Evolutionary conservation across 2,329 filamentous ascomycete species (phyloP), one percentile per base, ranked within the genome.

Genomic region (Emericellopsis atlantica): DNA sequence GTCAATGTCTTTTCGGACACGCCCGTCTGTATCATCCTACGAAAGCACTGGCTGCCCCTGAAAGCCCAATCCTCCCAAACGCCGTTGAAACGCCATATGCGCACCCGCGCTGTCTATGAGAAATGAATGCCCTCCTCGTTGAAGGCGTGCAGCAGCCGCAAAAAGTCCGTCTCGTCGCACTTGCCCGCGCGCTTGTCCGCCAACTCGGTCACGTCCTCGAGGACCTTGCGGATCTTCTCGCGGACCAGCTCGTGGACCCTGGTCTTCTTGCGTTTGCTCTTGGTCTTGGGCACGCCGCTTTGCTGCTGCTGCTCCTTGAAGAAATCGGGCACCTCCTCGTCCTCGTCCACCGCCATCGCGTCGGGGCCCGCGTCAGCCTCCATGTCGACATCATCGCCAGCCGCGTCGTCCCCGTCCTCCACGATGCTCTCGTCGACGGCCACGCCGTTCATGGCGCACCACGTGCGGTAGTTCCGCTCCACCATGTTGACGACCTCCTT

Each of bases 121-220:
- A 96, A 96, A 65, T 95, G 90, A 44, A 96, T 90, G 23, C 87
- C 87, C 57, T 94, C 86, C 49, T 86, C 77, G 57, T 95, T 95
- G 61, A 95, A 95, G 2, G 84, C 82, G 49, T 69, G 72, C 32
- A 95, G 62, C 48, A 95, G 60, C 50, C 80, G 81, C 56, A 98
- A 63, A 56, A 95, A 96, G 53, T 95, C 89, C 40, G 84, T 89
- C 64, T 96, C 87, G 54, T 95, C 88, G 54, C 88, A 93, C 67
- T 92, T 81, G 45, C 86, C 74, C 10, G 89, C 76, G 48, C 90
- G 72, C 65, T 84, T 86, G 45, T 94, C 86, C 4, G 80, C 81
- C 41, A 96, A 68, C 37, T 79, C 74, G 0, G 89, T 95, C 43
- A 82, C 79, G 47, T 82, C 76, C 55, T 90, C 82, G 16, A 96